Conservation (phyloP, 257 asterid genomes). For the Plantago ovata region DNA sequence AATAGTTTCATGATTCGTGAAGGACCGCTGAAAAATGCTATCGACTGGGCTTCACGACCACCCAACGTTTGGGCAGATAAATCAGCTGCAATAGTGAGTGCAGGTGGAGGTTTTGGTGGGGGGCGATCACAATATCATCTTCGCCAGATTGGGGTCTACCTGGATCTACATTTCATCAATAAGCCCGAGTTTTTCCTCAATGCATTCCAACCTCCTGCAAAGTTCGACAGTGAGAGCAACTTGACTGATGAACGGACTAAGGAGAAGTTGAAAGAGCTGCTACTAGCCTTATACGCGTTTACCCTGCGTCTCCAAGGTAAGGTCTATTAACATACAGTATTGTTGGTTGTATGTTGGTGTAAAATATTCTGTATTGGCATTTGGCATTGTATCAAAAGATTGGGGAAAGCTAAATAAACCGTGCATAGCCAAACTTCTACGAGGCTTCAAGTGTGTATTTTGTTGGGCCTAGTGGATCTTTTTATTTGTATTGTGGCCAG, state of each 20-base stretch:
- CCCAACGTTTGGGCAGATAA: constrained; percentile 83
- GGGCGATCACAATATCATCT: constrained; percentile 81
- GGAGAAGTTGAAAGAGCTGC: constrained; percentile 45
- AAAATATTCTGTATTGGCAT: neutral
- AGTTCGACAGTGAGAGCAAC: constrained; percentile 64
- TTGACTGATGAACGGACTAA: constrained; percentile 55
- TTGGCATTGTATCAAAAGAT: neutral
- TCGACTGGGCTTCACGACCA: constrained; percentile 92
- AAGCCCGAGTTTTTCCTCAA: constrained; percentile 71
- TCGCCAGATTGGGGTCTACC: constrained; percentile 74
- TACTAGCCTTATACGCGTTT: constrained; percentile 50
- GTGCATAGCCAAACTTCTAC: too few species aligned
- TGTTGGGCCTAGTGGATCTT: too few species aligned
- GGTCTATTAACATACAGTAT: constrained; percentile 17
- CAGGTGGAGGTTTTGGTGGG: constrained; percentile 79
- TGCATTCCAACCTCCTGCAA: constrained; percentile 58
- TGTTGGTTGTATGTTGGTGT: neutral
- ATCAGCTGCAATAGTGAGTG: constrained; percentile 76
- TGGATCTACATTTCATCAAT: constrained; percentile 87
- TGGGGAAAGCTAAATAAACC: constrained; percentile 7
- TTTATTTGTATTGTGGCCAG: too few species aligned
- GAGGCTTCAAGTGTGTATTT: too few species aligned
- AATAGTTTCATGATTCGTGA: neutral
- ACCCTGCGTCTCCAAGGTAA: constrained; percentile 56
- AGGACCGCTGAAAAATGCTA: constrained; percentile 84